Percentiles rank a stretch among this genome's conserved stretches.
These are phyloP conservation scores for Pseudozyma sp. DNA, from an alignment of 1,284 basidiomycete species.

Conservation along the genomic window DNA sequence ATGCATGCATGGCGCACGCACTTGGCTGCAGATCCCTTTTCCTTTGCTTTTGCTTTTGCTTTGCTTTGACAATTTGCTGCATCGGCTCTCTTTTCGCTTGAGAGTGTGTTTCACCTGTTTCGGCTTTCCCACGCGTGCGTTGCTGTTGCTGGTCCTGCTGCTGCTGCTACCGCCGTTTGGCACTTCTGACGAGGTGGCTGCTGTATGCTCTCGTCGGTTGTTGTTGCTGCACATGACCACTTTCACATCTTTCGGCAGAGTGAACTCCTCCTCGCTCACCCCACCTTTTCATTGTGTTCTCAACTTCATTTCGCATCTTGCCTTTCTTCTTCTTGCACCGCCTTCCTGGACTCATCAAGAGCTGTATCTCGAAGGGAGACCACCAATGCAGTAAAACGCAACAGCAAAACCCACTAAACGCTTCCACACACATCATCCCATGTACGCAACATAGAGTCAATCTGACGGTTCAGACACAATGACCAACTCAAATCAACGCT, in stretches of 20 bases:
- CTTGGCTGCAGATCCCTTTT: not conserved
- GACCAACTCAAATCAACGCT: conserved; percentile 13
- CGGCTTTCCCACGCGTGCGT: not conserved
- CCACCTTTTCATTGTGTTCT: conserved; percentile 4
- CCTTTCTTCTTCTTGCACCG: not conserved
- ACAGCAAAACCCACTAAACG: not conserved
- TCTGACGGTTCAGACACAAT: conserved; percentile 3
- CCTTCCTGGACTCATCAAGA: not conserved
- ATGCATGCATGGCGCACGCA: conserved; percentile 16
- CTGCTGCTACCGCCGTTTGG: too few species aligned
- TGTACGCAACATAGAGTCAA: too few species aligned
- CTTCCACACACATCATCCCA: too few species aligned
- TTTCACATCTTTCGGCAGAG: not conserved
- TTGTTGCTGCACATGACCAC: not conserved
- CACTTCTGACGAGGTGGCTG: too few species aligned
- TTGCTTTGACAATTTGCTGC: too few species aligned
- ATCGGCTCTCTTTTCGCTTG: too few species aligned
- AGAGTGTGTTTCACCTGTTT: too few species aligned
- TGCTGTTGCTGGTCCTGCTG: not conserved
- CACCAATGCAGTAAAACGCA: not conserved
- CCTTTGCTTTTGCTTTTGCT: too few species aligned
- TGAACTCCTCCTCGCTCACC: not conserved
- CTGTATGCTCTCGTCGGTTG: too few species aligned
- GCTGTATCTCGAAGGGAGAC: not conserved
- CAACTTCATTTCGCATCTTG: not conserved